These are phyloP conservation scores for Liquidambar formosana DNA, from an alignment of 164 flowering plant genomes.

Conservation along the genomic window DNA sequence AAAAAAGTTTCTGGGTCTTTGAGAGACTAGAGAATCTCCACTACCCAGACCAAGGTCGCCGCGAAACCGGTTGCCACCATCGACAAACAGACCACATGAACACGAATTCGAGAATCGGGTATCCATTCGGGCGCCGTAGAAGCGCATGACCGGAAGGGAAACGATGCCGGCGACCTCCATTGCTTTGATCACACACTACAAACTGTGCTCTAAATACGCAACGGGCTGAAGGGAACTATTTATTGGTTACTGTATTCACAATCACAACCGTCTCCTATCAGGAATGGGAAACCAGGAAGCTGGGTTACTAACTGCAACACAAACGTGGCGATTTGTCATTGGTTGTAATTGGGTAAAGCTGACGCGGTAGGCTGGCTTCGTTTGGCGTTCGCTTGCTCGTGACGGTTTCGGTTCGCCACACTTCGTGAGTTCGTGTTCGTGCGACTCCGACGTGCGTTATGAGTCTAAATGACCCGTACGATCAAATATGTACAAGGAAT, in stretches of 20 bases:
- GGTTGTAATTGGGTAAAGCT: background rate
- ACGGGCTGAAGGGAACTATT: background rate
- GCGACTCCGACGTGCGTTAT: background rate
- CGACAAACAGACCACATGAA: background rate
- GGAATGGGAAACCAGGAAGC: too few species aligned
- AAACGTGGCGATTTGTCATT: background rate
- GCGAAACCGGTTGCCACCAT: background rate
- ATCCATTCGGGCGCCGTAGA: background rate
- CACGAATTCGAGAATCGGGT: background rate
- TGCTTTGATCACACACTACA: background rate
- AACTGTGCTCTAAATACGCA: background rate
- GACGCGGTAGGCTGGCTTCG: background rate
- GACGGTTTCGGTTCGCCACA: background rate
- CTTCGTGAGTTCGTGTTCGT: too few species aligned
- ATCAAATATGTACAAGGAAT: background rate
- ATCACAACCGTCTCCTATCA: background rate
- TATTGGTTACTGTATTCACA: too few species aligned
- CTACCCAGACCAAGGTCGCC: background rate
- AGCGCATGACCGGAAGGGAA: background rate
- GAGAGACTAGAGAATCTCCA: background rate
- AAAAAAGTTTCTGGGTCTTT: background rate
- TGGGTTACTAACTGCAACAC: too few species aligned
- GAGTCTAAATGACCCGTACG: background rate
- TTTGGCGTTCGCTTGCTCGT: background rate
- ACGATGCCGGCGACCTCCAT: conserved; percentile 4